Conservation (phyloP, 2,329 filamentous ascomycete genomes). For the Canariomyces notabilis region DNA sequence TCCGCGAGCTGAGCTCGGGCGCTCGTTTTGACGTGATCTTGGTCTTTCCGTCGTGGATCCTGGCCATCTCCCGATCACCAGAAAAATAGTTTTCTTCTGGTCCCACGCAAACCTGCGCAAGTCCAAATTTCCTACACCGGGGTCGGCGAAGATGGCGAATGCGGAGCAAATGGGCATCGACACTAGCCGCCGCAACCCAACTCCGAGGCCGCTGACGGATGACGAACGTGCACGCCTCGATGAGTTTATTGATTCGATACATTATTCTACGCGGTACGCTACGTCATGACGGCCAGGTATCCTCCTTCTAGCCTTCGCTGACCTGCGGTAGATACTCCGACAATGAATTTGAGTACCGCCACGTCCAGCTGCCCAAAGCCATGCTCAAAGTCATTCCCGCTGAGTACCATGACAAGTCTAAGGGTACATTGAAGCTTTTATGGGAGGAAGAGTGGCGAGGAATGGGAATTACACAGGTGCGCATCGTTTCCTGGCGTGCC, state of each 20-base stretch:
- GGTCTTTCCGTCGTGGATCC: too few species aligned
- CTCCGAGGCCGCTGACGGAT: constrained; percentile 74
- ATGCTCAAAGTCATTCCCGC: constrained; percentile 97
- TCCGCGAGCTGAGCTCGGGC: background rate
- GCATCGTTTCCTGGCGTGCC: constrained; percentile 21
- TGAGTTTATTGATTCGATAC: constrained; percentile 88
- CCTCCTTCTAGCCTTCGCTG: constrained; percentile 15
- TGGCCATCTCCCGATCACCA: background rate
- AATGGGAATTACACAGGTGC: constrained; percentile 92
- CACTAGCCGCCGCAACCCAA: constrained; percentile 77
- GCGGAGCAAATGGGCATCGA: constrained; percentile 60
- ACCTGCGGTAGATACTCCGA: constrained; percentile 71
- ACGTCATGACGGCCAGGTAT: background rate
- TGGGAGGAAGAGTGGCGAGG: constrained; percentile 99
- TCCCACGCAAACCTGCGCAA: background rate
- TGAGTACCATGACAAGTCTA: constrained; percentile 57
- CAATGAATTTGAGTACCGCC: constrained; percentile 89
- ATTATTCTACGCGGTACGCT: constrained; percentile 83
- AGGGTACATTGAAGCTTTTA: constrained; percentile 89
- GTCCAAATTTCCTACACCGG: background rate
- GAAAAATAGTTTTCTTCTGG: background rate
- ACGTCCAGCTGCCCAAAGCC: constrained; percentile 94
- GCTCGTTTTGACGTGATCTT: background rate
- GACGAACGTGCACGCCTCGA: constrained; percentile 77
- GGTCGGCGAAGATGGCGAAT: constrained; percentile 22